Evolutionary conservation across 2,329 filamentous ascomycete species (phyloP).

Genomic region (Penicillium brevicompactum): DNA sequence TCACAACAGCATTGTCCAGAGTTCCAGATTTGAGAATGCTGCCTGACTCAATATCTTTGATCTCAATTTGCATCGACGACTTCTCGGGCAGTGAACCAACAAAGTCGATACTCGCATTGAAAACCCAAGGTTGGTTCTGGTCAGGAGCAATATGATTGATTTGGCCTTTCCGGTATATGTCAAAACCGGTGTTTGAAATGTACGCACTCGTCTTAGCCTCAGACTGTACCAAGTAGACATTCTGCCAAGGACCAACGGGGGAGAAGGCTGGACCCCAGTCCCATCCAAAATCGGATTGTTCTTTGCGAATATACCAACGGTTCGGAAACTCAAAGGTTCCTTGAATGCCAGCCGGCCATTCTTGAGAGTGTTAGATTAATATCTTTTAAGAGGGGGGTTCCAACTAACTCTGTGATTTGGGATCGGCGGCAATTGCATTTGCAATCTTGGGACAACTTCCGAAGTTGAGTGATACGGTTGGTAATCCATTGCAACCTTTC

Average conservation of each 20-base stretch:
- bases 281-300: slow-evolving; percentile 67
- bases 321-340: slow-evolving; percentile 55
- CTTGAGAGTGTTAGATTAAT: slow-evolving; percentile 24
- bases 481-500: slow-evolving; percentile 40
- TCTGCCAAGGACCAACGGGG: slow-evolving; percentile 65
- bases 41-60: slow-evolving; percentile 48
- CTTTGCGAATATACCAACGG: slow-evolving; percentile 60
- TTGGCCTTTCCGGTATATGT: slow-evolving; percentile 62
- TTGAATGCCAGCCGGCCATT: slow-evolving; percentile 55
- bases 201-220: slow-evolving; percentile 45
- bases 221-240: slow-evolving; percentile 60
- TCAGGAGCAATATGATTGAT: slow-evolving; percentile 61
- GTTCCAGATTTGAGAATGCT: slow-evolving; percentile 40
- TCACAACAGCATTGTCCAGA: slow-evolving; percentile 45
- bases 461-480: slow-evolving; percentile 56
- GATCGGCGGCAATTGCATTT: slow-evolving; percentile 53
- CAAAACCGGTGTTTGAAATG: slow-evolving; percentile 57
- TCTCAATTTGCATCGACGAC: slow-evolving; percentile 49
- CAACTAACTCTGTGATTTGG: slow-evolving; percentile 48
- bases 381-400: not conserved
- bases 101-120: slow-evolving; percentile 64
- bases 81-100: slow-evolving; percentile 51
- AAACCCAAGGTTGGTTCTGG: slow-evolving; percentile 59
- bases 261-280: slow-evolving; percentile 64
- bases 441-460: slow-evolving; percentile 59